Percentiles rank a stretch among this genome's conserved stretches.
Conservation (phyloP, 2,329 filamentous ascomycete genomes). For the Botryotinia globosa region DNA sequence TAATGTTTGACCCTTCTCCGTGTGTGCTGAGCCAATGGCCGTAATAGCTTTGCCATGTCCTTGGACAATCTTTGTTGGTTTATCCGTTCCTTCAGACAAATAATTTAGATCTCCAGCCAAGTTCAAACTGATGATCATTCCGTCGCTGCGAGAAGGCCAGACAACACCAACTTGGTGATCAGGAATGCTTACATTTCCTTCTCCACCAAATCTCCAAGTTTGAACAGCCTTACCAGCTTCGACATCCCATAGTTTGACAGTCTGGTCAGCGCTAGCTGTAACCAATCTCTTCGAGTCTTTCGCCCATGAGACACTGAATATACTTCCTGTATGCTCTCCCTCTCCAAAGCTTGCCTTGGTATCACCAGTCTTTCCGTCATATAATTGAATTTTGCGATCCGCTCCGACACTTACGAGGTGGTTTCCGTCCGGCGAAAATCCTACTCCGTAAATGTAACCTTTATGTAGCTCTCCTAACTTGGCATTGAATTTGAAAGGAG, state of each 20-base stretch:
- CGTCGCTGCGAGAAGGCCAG: conserved; percentile 80
- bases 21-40: conserved; percentile 59
- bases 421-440: conserved; percentile 85
- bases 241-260: conserved; percentile 89
- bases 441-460: conserved; percentile 83
- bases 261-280: conserved; percentile 91
- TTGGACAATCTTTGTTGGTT: conserved; percentile 69
- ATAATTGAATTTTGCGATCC: conserved; percentile 90
- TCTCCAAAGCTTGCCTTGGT: conserved; percentile 71
- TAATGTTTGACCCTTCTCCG: conserved; percentile 55
- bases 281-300: conserved; percentile 82
- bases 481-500: conserved; percentile 93
- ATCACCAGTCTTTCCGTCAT: conserved; percentile 94
- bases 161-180: conserved; percentile 95
- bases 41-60: conserved; percentile 93
- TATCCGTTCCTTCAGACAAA: conserved; percentile 66
- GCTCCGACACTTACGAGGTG: conserved; percentile 83
- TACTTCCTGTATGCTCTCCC: conserved; percentile 85
- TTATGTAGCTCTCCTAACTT: conserved; percentile 76
- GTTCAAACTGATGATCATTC: conserved; percentile 84
- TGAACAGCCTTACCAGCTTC: conserved; percentile 74
- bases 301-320: conserved; percentile 89
- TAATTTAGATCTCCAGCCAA: conserved; percentile 90
- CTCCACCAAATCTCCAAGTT: conserved; percentile 80
- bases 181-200: conserved; percentile 61